Base-by-base conservation (phyloP, 75 land plant species). In the Selaginella tamariscina region DNA sequence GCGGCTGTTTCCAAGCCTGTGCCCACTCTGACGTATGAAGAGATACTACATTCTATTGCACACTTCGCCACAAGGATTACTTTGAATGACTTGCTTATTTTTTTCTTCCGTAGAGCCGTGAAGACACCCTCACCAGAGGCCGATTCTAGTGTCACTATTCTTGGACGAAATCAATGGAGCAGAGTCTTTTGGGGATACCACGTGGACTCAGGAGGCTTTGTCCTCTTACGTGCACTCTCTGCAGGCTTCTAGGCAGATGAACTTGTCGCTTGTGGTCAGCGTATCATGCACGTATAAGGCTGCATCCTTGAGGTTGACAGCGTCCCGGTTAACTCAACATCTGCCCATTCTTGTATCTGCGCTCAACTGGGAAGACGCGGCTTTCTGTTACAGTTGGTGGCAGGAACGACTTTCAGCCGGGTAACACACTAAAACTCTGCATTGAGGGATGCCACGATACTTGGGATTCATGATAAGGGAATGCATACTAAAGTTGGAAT, bases 1-100 rank as follows among this genome's bases (percentile, higher is more conserved):
- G 49, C 49, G 49, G 49, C 49, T 39, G 49, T 39, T 39, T 39
- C 49, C 49, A 39, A 39, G 49, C 49, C 49, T 39, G 49, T 39
- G 49, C 49, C 49, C 49, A 39, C 49, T 39, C 49, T 39, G 49
- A 5, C 49, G 49, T 39, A 39, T 39, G 49, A 39, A 39, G 15
- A 15, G 5, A 39, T 39, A 15, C 49, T 39, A 39, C 49, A 39
- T 39, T 39, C 49, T 39, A 39, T 39, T 39, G 49, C 49, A 39
- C 49, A 39, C 49, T 5, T 39, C 49, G 49, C 49, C 49, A 39
- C 49, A 15, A 39, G 49, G 49, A 39, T 39, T 39, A 39, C 49
- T 39, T 15, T 39, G 49, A 39, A 39, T 39, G 49, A 39, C 49
- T 5, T 39, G 49, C 49, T 39, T 39, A 39, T 39, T 39, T n/a